Conservation (phyloP, 805 yeast genomes). For the Cyberlindnera mycetangii region DNA sequence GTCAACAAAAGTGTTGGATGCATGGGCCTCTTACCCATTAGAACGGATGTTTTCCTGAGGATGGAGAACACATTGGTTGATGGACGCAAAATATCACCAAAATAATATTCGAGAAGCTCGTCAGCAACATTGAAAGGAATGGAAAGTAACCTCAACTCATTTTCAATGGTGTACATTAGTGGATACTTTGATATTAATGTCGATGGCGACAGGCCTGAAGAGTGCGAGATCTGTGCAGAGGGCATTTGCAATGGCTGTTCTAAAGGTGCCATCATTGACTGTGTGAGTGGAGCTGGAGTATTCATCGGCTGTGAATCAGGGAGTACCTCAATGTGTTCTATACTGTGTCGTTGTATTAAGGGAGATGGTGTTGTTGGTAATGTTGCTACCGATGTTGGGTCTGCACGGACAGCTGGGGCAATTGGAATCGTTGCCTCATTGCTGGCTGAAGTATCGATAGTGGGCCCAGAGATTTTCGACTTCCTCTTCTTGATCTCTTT, state of each 20-base stretch:
- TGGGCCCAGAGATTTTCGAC: not conserved
- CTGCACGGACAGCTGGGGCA: no score
- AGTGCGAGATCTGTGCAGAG: not conserved
- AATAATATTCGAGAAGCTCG: conserved; percentile 22
- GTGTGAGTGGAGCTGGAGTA: not conserved
- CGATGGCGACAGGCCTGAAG: not conserved
- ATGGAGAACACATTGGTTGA: conserved; percentile 24
- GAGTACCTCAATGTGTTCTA: not conserved
- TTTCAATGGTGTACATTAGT: conserved; percentile 7
- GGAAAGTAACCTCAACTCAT: conserved; percentile 16
- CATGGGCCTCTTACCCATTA: conserved; percentile 17
- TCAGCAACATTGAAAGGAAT: conserved; percentile 24
- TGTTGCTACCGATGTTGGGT: not conserved
- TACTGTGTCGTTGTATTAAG: not conserved
- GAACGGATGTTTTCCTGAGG: conserved; percentile 20
- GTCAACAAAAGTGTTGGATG: conserved; percentile 21
- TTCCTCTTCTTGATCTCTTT: conserved; percentile 29
- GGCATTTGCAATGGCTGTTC: not conserved
- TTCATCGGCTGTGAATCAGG: no score
- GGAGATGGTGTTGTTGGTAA: not conserved
- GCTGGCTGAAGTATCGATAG: not conserved
- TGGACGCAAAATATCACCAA: conserved; percentile 18
- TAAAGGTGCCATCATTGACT: no score
- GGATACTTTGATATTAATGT: conserved; percentile 12
- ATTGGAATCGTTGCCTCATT: not conserved